phyloP scores from a whole-genome alignment of 2,329 filamentous ascomycete species.

The Diplodia seriata region DNA sequence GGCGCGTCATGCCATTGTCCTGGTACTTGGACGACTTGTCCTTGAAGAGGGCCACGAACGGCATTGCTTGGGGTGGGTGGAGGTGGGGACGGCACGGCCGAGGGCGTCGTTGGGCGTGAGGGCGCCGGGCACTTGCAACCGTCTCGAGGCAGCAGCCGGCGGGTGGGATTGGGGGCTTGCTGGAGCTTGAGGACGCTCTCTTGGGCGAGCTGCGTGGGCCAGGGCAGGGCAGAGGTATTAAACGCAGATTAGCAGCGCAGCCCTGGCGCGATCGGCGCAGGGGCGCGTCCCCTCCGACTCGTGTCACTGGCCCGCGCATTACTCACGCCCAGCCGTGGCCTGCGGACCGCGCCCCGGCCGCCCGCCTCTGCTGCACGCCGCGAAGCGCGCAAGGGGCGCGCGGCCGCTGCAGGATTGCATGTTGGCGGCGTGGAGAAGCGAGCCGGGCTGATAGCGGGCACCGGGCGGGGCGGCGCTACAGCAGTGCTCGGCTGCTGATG shows the following conservation, averaged over 20 bases:
- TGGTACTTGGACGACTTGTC: constrained; percentile 9
- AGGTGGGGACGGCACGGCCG: neutral
- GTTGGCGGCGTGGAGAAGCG: neutral
- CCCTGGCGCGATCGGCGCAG: constrained; percentile 17
- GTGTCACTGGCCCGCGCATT: constrained; percentile 10
- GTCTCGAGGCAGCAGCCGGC: neutral
- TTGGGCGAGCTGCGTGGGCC: neutral
- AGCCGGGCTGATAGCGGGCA: too few species aligned
- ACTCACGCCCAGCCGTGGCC: neutral
- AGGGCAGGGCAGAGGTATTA: constrained; percentile 28
- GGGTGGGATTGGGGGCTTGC: neutral
- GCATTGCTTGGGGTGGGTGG: neutral
- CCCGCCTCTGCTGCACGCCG: neutral
- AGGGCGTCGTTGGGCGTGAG: neutral
- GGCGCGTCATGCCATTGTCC: constrained; percentile 34
- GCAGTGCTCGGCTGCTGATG: neutral
- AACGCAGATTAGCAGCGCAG: constrained; percentile 23
- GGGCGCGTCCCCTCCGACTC: constrained; percentile 10
- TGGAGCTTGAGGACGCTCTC: neutral
- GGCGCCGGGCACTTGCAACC: neutral
- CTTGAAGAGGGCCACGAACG: neutral
- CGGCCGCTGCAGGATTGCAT: neutral
- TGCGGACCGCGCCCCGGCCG: neutral
- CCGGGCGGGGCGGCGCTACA: neutral
- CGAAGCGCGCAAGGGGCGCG: constrained; percentile 3